Evolutionary conservation across 495 filamentous ascomycete species (phyloP).

Genomic region (Daldinia childiae): DNA sequence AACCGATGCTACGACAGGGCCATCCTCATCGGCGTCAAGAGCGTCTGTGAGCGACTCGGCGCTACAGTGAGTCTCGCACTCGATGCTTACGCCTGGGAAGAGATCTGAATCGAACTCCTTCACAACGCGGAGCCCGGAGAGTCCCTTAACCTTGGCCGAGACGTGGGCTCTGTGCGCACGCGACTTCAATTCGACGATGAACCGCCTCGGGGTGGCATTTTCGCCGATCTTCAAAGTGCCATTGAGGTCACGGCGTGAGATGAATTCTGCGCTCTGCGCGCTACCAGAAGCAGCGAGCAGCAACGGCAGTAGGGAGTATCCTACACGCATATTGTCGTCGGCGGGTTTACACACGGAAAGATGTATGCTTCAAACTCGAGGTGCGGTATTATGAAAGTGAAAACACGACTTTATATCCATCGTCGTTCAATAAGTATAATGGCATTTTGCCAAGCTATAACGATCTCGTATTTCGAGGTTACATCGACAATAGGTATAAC

Average conservation of each 20-base stretch:
- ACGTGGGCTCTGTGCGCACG: neutral
- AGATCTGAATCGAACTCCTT: neutral
- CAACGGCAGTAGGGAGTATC: neutral
- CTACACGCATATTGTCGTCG: neutral
- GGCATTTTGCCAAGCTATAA: neutral
- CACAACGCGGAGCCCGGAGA: neutral
- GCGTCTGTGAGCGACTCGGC: neutral
- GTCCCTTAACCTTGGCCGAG: neutral
- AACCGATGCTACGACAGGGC: neutral
- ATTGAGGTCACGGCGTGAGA: neutral
- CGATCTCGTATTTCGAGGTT: slow-evolving; percentile 1
- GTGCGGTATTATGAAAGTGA: neutral
- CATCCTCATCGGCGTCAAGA: neutral
- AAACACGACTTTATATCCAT: neutral
- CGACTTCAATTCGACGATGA: slow-evolving; percentile 1
- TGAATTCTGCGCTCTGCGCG: neutral
- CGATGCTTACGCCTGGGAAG: neutral
- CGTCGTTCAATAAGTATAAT: neutral
- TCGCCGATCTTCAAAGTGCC: neutral
- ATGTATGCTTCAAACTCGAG: neutral
- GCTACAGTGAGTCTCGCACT: neutral
- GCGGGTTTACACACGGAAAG: neutral
- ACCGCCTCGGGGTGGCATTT: neutral
- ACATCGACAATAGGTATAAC: neutral
- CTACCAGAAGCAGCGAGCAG: neutral